Percentiles rank a stretch among this genome's conserved stretches.
These are phyloP conservation scores for Chlorella sp. DNA, from an alignment of 139 green algal genomes.

Conservation along the genomic window DNA sequence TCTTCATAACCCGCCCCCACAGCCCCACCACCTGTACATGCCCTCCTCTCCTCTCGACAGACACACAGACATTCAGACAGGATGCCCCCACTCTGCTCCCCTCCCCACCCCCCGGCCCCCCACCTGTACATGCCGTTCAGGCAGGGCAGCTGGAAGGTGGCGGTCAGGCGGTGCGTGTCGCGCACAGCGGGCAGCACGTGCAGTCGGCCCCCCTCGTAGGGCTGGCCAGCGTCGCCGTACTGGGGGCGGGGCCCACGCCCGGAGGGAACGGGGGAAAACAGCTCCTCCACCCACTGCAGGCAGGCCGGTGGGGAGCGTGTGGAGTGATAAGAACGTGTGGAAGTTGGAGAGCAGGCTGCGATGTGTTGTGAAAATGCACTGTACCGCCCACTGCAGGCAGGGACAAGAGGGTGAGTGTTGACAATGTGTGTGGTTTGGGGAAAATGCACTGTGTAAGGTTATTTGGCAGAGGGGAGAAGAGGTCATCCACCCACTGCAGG, in stretches of 20 bases:
- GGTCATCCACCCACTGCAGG: too few relatives aligned
- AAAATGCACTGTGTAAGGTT: too few relatives aligned
- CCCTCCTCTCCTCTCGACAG: background rate
- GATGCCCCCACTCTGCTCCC: too few relatives aligned
- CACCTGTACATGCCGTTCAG: constrained; percentile 55
- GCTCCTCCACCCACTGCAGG: constrained; percentile 67
- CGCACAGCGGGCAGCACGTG: constrained; percentile 81
- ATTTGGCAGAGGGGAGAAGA: too few relatives aligned
- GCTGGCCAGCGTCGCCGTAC: constrained; percentile 51
- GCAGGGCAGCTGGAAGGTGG: constrained; percentile 88
- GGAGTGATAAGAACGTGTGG: too few relatives aligned
- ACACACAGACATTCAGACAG: background rate
- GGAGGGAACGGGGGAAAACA: constrained; percentile 62
- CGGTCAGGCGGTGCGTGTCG: constrained; percentile 77
- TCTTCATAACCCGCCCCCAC: too few relatives aligned
- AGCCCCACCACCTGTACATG: background rate
- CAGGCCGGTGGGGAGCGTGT: background rate
- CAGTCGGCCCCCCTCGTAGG: constrained; percentile 70
- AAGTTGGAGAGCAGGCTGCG: too few relatives aligned
- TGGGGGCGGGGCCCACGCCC: constrained; percentile 52
- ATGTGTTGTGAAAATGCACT: too few relatives aligned
- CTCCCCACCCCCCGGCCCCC: background rate
- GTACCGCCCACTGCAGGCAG: too few relatives aligned
- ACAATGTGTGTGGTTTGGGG: too few relatives aligned
- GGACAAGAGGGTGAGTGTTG: too few relatives aligned